phyloP scores from a whole-genome alignment of 495 filamentous ascomycete species.

The Penicillium coffeae region DNA sequence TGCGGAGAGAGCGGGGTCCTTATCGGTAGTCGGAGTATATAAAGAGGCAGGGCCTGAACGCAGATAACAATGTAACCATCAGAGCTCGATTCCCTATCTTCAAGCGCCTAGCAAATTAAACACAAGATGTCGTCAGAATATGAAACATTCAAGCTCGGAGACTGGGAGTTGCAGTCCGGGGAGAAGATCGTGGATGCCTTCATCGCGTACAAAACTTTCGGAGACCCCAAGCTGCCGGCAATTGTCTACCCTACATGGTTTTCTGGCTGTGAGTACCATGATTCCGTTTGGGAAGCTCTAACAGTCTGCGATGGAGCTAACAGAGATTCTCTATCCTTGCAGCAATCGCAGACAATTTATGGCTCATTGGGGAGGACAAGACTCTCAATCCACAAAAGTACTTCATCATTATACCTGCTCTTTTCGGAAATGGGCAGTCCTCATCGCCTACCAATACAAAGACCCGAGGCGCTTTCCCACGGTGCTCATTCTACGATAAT shows the following conservation, averaged over 20 bases:
- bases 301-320: background rate
- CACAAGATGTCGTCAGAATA: slow-evolving; percentile 37
- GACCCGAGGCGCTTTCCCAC: slow-evolving; percentile 53
- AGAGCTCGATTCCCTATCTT: background rate
- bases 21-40: slow-evolving; percentile 8
- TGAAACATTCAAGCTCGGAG: slow-evolving; percentile 53
- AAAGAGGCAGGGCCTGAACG: background rate
- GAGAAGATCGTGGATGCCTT: slow-evolving; percentile 52
- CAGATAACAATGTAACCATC: background rate
- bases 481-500: slow-evolving; percentile 64
- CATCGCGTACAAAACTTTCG: slow-evolving; percentile 70
- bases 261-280: slow-evolving; percentile 48
- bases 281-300: background rate
- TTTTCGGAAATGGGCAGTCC: slow-evolving; percentile 72
- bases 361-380: slow-evolving; percentile 61
- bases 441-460: slow-evolving; percentile 64
- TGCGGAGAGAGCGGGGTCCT: slow-evolving; percentile 22
- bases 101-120: background rate
- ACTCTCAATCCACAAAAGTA: slow-evolving; percentile 58
- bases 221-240: slow-evolving; percentile 55
- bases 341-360: slow-evolving; percentile 61
- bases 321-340: background rate
- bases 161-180: slow-evolving; percentile 60
- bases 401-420: slow-evolving; percentile 66
- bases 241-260: slow-evolving; percentile 73